Conservation (phyloP, 441 rosid species). For the Gossypium schwendimanii region DNA sequence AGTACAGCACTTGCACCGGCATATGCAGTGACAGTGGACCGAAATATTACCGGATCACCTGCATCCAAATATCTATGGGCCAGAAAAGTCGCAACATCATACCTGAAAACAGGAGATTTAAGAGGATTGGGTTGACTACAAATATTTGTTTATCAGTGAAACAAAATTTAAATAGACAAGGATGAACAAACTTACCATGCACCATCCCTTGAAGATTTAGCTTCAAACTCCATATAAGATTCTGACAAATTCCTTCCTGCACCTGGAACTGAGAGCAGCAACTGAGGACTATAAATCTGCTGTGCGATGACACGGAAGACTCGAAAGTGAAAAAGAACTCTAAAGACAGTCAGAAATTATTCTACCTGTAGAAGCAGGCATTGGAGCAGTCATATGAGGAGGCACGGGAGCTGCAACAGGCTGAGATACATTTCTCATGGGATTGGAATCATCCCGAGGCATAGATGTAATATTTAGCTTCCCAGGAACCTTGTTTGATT, state of each 20-base stretch:
- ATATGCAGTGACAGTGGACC: background rate
- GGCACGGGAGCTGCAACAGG: constrained; percentile 46
- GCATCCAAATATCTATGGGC: constrained; percentile 75
- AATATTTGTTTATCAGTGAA: constrained; percentile 4
- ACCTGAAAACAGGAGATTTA: constrained; percentile 47
- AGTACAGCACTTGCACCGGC: background rate
- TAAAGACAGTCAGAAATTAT: constrained; percentile 14
- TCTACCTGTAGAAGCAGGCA: constrained; percentile 51
- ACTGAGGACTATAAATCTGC: constrained; percentile 8
- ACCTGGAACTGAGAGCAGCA: constrained; percentile 31
- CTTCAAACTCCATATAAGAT: constrained; percentile 78
- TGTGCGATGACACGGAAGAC: background rate
- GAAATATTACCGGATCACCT: constrained; percentile 66
- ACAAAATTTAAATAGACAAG: background rate
- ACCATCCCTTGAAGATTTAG: constrained; percentile 93
- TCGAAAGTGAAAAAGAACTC: background rate
- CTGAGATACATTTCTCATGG: constrained; percentile 51
- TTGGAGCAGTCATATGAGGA: constrained; percentile 37
- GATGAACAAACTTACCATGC: constrained; percentile 57
- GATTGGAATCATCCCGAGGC: constrained; percentile 57
- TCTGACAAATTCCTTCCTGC: constrained; percentile 55
- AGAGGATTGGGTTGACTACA: background rate
- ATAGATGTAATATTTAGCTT: constrained; percentile 68
- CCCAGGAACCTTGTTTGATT: constrained; percentile 67
- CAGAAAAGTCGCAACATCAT: constrained; percentile 79